These are phyloP conservation scores for Arachnopeziza araneosa DNA, from an alignment of 2,329 filamentous ascomycete species.

Conservation along the genomic window DNA sequence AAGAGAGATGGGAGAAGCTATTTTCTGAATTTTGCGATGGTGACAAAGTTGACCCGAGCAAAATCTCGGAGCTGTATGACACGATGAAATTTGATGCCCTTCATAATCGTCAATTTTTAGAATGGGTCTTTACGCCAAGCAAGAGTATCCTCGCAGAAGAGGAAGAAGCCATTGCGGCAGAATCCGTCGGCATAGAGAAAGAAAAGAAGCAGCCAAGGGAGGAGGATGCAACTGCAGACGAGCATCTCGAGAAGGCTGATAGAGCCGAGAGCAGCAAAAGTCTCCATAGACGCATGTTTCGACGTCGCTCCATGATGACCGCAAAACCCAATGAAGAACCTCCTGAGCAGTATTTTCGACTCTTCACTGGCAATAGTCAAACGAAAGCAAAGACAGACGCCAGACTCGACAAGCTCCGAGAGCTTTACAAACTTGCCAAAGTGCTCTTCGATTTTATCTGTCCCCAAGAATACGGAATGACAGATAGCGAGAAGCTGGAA, in stretches of 20 bases:
- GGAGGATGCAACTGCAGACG: slow-evolving; percentile 14
- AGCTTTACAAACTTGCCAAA: slow-evolving; percentile 90
- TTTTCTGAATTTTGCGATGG: slow-evolving; percentile 95
- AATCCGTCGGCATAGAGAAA: slow-evolving; percentile 24
- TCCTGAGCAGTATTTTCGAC: slow-evolving; percentile 70
- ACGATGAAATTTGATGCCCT: slow-evolving; percentile 99
- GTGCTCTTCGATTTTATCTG: slow-evolving; percentile 98
- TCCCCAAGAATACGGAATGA: slow-evolving; percentile 96
- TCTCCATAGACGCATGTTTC: slow-evolving; percentile 47
- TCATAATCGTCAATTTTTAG: slow-evolving; percentile 91
- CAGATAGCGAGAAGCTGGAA: slow-evolving; percentile 93
- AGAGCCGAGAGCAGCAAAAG: slow-evolving; percentile 24
- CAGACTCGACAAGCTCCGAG: slow-evolving; percentile 79
- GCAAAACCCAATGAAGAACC: slow-evolving; percentile 46
- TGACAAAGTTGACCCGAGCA: slow-evolving; percentile 97
- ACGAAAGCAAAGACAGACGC: slow-evolving; percentile 77
- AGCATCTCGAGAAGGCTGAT: slow-evolving; percentile 22
- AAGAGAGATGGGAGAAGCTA: slow-evolving; percentile 96
- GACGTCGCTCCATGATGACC: slow-evolving; percentile 55
- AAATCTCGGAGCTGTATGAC: slow-evolving; percentile 96
- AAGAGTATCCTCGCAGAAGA: slow-evolving; percentile 72
- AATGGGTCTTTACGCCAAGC: slow-evolving; percentile 94
- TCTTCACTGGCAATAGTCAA: slow-evolving; percentile 72
- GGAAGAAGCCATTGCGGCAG: slow-evolving; percentile 32
- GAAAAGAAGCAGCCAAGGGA: slow-evolving; percentile 23